Percentiles rank a stretch among this genome's conserved stretches.
Evolutionary conservation across 805 yeast genomes (phyloP).

Genomic region (Nakazawaea holstii): DNA sequence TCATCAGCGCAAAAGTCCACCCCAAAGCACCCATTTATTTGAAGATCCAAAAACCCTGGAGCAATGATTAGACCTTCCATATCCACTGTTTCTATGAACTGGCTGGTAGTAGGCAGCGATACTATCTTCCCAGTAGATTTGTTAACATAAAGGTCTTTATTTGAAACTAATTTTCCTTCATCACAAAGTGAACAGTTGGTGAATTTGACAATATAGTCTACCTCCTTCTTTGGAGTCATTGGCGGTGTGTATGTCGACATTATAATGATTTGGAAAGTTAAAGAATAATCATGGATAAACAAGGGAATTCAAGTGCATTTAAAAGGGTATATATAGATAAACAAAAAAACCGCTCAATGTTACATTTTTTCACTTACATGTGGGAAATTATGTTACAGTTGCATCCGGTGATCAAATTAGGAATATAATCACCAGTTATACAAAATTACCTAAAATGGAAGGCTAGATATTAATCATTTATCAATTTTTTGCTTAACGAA

Average conservation of each 20-base stretch:
- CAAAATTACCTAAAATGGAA: neutral
- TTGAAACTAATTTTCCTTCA: conserved; percentile 28
- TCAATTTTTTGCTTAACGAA: neutral
- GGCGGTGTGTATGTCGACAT: conserved; percentile 9
- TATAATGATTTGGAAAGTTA: neutral
- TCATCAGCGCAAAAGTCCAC: conserved; percentile 41
- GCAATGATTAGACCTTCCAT: conserved; percentile 41
- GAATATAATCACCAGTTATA: neutral
- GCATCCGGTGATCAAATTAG: neutral
- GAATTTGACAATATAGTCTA: conserved; percentile 19
- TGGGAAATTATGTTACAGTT: neutral
- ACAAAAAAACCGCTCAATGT: neutral
- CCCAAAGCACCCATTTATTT: conserved; percentile 55
- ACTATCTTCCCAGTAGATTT: conserved; percentile 36
- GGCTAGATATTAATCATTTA: neutral
- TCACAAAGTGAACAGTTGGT: conserved; percentile 40
- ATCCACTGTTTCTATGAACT: conserved; percentile 28
- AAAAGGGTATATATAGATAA: neutral
- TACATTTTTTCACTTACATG: neutral
- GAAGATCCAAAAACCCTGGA: conserved; percentile 54
- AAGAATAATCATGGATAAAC: neutral
- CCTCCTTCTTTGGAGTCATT: conserved; percentile 6
- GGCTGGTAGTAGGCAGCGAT: conserved; percentile 17
- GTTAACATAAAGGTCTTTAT: conserved; percentile 39
- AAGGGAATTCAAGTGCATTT: neutral